These are phyloP conservation scores for Kurtzmaniella cleridarum DNA, from an alignment of 805 yeast genomes.

Conservation along the genomic window DNA sequence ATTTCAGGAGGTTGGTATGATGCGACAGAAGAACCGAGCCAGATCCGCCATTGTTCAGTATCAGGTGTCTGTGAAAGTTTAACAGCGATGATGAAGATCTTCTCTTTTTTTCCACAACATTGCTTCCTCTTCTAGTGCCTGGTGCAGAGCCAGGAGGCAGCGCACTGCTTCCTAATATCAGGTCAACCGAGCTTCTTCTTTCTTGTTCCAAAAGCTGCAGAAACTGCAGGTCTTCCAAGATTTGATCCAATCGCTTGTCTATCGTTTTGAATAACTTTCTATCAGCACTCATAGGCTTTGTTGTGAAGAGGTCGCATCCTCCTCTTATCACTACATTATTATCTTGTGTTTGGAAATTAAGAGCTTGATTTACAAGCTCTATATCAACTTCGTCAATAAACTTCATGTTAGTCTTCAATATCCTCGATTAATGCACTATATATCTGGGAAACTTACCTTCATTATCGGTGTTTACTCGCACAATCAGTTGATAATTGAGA, in stretches of 20 bases:
- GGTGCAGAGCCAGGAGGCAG: constrained; percentile 18
- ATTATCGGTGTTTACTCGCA: constrained; percentile 1
- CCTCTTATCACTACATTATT: constrained; percentile 58
- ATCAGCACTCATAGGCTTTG: constrained; percentile 89
- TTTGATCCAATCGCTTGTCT: constrained; percentile 69
- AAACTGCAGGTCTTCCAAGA: constrained; percentile 39
- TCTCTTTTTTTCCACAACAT: constrained; percentile 20
- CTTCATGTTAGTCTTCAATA: constrained; percentile 29
- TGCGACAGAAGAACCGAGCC: constrained; percentile 8
- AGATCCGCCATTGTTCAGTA: neutral
- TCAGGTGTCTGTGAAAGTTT: constrained; percentile 12
- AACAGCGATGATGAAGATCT: constrained; percentile 23
- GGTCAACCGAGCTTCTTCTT: constrained; percentile 30
- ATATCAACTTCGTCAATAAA: constrained; percentile 90
- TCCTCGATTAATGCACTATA: no score
- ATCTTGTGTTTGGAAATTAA: constrained; percentile 54
- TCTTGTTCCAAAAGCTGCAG: constrained; percentile 35
- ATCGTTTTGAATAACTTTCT: constrained; percentile 82
- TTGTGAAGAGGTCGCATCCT: constrained; percentile 89
- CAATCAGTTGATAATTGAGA: constrained; percentile 10
- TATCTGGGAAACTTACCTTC: constrained; percentile 11
- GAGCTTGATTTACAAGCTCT: constrained; percentile 83
- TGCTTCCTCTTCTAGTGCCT: constrained; percentile 17
- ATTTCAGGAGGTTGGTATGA: constrained; percentile 12
- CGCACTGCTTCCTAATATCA: constrained; percentile 34